Conservation (phyloP, 192 early-diverging fungal genomes). For the Nowakowskiella sp. region DNA sequence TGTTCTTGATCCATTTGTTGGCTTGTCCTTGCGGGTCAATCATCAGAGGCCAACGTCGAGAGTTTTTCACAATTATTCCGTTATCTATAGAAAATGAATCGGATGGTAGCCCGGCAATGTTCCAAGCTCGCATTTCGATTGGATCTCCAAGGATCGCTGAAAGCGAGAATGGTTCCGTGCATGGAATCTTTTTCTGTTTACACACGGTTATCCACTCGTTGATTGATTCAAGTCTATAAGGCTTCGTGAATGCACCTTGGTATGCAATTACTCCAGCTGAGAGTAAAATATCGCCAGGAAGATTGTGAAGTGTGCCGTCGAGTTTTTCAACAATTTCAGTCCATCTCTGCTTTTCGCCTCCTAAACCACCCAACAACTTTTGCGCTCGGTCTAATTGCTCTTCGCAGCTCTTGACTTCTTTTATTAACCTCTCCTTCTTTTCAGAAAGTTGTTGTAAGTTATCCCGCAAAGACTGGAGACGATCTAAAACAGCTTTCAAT, state of each 20-base stretch:
- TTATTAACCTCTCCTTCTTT: slow-evolving; percentile 47
- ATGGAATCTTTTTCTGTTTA: slow-evolving; percentile 39
- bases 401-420: slow-evolving; percentile 51
- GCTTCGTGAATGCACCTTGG: slow-evolving; percentile 54
- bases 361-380: slow-evolving; percentile 48
- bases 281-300: slow-evolving; percentile 51
- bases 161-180: slow-evolving; percentile 44
- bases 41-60: slow-evolving; percentile 56
- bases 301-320: slow-evolving; percentile 40
- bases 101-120: slow-evolving; percentile 52
- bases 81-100: slow-evolving; percentile 57
- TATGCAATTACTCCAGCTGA: slow-evolving; percentile 58
- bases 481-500: slow-evolving; percentile 44
- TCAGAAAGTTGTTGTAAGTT: slow-evolving; percentile 38
- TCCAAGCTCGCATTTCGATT: slow-evolving; percentile 54
- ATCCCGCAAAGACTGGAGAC: slow-evolving; percentile 46
- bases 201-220: slow-evolving; percentile 31
- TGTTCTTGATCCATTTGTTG: slow-evolving; percentile 62
- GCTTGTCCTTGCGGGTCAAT: slow-evolving; percentile 59
- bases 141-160: slow-evolving; percentile 51
- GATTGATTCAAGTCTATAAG: slow-evolving; percentile 40
- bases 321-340: slow-evolving; percentile 44
- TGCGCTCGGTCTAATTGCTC: slow-evolving; percentile 53
- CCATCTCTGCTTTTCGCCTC: slow-evolving; percentile 57
- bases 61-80: slow-evolving; percentile 54